Conservation (phyloP, 805 yeast species). For the Candida qinlingensis region DNA sequence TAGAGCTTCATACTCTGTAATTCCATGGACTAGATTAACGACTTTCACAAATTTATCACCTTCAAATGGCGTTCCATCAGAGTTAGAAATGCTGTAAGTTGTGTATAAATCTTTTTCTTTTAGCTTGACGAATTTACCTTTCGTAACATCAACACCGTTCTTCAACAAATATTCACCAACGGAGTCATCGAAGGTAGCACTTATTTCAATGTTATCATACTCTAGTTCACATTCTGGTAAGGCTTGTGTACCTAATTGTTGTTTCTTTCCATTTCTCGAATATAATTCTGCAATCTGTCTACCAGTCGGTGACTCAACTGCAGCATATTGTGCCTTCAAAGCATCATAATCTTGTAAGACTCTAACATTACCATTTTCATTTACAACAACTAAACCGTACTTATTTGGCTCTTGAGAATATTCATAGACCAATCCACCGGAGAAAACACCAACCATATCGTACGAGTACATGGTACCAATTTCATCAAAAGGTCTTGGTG, state of each 20-base stretch:
- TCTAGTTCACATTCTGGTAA: constrained; percentile 32
- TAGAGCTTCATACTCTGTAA: constrained; percentile 22
- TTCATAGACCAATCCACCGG: constrained; percentile 93
- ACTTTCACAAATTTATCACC: constrained; percentile 22
- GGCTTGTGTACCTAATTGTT: constrained; percentile 21
- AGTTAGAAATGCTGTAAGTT: constrained; percentile 36
- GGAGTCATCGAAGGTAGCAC: constrained; percentile 34
- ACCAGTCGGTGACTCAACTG: constrained; percentile 29
- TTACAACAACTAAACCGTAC: constrained; percentile 76
- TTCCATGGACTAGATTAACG: constrained; percentile 17
- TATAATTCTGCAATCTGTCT: constrained; percentile 21
- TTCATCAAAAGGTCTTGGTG: constrained; percentile 78
- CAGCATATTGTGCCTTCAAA: constrained; percentile 41
- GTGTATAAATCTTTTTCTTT: constrained; percentile 38
- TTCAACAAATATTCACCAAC: constrained; percentile 41
- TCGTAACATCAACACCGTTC: constrained; percentile 40
- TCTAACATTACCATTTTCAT: constrained; percentile 40
- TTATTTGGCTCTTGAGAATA: constrained; percentile 72
- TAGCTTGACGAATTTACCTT: constrained; percentile 47
- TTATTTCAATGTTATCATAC: constrained; percentile 39
- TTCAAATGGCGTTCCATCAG: constrained; percentile 33
- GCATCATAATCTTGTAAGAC: constrained; percentile 53
- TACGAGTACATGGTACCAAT: constrained; percentile 61
- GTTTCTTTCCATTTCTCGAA: constrained; percentile 18
- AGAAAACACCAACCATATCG: constrained; percentile 69